These are phyloP conservation scores for Phytophthora uliginosa DNA, from an alignment of 352 stramenopile species.

Conservation along the genomic window DNA sequence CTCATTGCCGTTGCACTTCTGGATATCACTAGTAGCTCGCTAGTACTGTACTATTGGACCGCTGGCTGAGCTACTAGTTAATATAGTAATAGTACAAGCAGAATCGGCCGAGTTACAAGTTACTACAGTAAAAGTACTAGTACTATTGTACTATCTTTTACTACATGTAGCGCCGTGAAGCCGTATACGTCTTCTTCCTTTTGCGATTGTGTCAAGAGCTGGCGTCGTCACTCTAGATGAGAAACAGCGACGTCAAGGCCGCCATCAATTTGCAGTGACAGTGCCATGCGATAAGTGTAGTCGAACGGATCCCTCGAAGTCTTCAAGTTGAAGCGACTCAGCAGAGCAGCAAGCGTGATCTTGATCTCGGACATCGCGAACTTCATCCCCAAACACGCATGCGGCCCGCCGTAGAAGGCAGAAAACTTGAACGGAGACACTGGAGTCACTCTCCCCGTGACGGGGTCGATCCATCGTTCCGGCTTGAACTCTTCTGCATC, in stretches of 20 bases:
- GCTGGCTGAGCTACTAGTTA: too few relatives aligned
- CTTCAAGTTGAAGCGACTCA: conserved; percentile 46
- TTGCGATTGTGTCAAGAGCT: neutral
- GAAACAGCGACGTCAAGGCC: conserved; percentile 28
- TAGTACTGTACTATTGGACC: too few relatives aligned
- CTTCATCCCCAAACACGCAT: conserved; percentile 59
- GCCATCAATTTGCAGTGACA: conserved; percentile 50
- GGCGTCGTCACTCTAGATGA: neutral
- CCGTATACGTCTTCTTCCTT: neutral
- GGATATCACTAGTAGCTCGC: too few relatives aligned
- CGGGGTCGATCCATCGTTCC: conserved; percentile 55
- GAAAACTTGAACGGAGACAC: conserved; percentile 61
- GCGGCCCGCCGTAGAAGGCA: conserved; percentile 53
- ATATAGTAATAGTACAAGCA: too few relatives aligned
- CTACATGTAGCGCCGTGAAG: too few relatives aligned
- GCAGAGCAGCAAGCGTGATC: conserved; percentile 37
- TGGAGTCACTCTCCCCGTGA: conserved; percentile 21
- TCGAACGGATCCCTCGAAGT: conserved; percentile 30
- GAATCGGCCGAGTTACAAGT: too few relatives aligned
- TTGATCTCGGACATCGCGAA: conserved; percentile 58
- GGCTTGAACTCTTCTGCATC: conserved; percentile 64
- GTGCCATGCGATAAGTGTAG: conserved; percentile 39
- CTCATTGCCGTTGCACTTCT: too few relatives aligned
- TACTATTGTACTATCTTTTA: too few relatives aligned
- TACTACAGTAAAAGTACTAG: too few relatives aligned